Evolutionary conservation across 148 eudicot species (phyloP).

Genomic region (Dianthus caryophyllus): DNA sequence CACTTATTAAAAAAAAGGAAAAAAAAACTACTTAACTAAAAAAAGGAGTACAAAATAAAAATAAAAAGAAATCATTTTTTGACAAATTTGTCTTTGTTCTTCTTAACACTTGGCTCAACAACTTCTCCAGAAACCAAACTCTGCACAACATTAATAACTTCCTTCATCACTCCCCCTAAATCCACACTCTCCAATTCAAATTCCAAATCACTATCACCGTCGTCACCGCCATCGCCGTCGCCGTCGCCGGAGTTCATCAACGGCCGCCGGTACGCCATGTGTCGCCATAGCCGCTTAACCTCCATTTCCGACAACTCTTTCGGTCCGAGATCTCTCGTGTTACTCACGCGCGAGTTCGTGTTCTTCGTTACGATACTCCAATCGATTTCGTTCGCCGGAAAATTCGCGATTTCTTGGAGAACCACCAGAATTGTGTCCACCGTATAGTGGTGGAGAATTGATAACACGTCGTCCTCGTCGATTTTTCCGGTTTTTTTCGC

Average conservation of each 20-base stretch:
- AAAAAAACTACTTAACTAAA: too few relatives aligned
- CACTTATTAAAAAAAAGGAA: too few relatives aligned
- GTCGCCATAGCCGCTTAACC: not conserved
- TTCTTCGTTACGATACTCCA: not conserved
- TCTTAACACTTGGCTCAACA: not conserved
- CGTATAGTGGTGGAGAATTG: not conserved
- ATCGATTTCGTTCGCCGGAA: not conserved
- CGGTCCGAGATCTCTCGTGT: not conserved
- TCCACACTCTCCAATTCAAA: slow-evolving; percentile 1
- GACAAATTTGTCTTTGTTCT: not conserved
- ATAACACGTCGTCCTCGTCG: not conserved
- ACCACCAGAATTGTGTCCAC: not conserved
- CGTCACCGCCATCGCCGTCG: not conserved
- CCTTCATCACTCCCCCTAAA: not conserved
- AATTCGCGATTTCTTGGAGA: not conserved
- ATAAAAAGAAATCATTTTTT: not conserved
- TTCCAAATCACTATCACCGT: slow-evolving; percentile 7
- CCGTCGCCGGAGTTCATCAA: not conserved
- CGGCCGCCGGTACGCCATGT: slow-evolving; percentile 3
- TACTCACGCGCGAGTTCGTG: not conserved
- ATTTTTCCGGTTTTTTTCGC: not conserved
- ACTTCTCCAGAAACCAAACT: not conserved
- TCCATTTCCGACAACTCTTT: not conserved
- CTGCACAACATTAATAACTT: not conserved
- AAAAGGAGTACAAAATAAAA: too few relatives aligned